phyloP scores from a whole-genome alignment of 2,329 filamentous ascomycete genomes.

The Leptographium lundbergii region DNA sequence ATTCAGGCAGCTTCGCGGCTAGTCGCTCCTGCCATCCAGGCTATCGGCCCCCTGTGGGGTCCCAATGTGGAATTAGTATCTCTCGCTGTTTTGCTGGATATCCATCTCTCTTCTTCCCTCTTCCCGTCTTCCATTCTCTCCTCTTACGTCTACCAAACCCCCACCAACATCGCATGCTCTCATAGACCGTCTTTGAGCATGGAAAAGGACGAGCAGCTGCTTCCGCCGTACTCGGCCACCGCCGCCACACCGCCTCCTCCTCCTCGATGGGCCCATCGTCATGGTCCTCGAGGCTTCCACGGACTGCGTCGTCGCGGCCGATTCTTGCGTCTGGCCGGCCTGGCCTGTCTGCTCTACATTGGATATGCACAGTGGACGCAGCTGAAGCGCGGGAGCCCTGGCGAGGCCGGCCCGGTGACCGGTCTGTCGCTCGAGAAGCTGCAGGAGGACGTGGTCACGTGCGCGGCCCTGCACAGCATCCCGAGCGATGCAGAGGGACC shows the following conservation, averaged over 20 bases:
- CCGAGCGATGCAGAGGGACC: conserved; percentile 42
- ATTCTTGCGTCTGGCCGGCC: conserved; percentile 26
- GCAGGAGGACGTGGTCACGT: conserved; percentile 39
- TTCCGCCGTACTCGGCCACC: conserved; percentile 30
- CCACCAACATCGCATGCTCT: background rate
- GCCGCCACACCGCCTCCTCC: background rate
- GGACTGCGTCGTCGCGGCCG: conserved; percentile 26
- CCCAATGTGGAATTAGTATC: background rate
- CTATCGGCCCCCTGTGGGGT: background rate
- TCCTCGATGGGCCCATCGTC: conserved; percentile 1
- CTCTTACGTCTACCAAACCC: too few species aligned
- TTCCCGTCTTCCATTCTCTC: background rate
- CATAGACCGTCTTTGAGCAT: background rate
- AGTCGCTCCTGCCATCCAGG: background rate
- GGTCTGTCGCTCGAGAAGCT: conserved; percentile 40
- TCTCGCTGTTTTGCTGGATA: background rate
- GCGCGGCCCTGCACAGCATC: conserved; percentile 39
- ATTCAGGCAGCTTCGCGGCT: background rate
- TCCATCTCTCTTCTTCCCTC: background rate
- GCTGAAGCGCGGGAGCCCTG: conserved; percentile 12
- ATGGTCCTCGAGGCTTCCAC: background rate
- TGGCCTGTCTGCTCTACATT: conserved; percentile 37
- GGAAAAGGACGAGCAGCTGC: conserved; percentile 27
- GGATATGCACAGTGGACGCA: conserved; percentile 31
- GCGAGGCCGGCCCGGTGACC: background rate